Conservation (phyloP, 2,329 filamentous ascomycete species). For the Neofusicoccum laricinum region DNA sequence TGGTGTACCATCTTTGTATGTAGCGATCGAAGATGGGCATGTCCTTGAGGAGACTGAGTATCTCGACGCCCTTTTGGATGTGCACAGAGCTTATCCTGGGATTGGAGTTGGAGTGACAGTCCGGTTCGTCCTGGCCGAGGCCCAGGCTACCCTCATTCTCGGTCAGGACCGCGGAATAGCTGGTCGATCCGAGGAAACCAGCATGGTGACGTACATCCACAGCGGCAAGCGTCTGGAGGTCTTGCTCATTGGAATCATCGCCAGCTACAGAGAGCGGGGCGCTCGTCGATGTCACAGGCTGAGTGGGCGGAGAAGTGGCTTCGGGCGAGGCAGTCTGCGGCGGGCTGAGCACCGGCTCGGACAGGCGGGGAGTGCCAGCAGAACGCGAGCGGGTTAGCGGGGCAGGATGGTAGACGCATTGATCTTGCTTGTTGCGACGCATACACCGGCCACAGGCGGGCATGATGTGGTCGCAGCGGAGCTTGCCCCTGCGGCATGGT, state of each 20-base stretch:
- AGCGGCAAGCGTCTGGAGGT: neutral
- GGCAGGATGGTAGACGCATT: constrained; percentile 36
- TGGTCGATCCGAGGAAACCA: constrained; percentile 15
- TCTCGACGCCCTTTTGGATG: constrained; percentile 27
- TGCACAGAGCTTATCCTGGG: constrained; percentile 14
- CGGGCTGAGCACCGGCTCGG: constrained; percentile 5
- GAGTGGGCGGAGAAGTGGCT: neutral
- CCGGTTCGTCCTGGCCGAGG: neutral
- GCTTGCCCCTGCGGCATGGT: constrained; percentile 27
- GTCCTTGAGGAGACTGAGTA: constrained; percentile 29
- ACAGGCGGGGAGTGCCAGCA: neutral
- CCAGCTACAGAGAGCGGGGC: neutral
- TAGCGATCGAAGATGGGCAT: constrained; percentile 27
- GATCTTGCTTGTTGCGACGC: constrained; percentile 26
- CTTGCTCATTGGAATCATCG: neutral
- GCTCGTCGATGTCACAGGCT: neutral
- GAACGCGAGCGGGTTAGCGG: constrained; percentile 25
- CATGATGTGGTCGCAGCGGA: constrained; percentile 30
- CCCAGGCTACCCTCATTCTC: constrained; percentile 13
- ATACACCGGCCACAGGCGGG: constrained; percentile 33
- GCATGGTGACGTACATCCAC: constrained; percentile 7
- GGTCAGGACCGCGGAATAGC: constrained; percentile 15
- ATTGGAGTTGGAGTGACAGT: neutral
- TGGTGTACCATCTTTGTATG: constrained; percentile 32
- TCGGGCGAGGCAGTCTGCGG: neutral